Percentiles rank a stretch among this genome's conserved stretches.
Conservation (phyloP, 2,329 filamentous ascomycete genomes). For the Aspergillus flavus region DNA sequence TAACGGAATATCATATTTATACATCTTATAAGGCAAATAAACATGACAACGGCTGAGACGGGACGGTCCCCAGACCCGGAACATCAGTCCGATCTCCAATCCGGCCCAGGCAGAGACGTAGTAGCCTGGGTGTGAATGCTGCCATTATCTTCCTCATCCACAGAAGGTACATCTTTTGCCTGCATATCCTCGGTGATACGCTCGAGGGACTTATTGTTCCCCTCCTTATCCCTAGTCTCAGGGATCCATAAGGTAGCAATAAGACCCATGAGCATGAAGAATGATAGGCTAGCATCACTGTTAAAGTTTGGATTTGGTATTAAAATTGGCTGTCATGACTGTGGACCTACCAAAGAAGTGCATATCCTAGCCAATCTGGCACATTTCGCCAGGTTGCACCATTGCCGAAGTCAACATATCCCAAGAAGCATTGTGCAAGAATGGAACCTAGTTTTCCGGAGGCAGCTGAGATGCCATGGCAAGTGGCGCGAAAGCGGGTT, state of each 20-base stretch:
- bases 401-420: background rate
- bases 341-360: background rate
- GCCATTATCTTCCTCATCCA: background rate
- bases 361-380: background rate
- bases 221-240: background rate
- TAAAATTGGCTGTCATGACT: fast-evolving
- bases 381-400: background rate
- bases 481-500: background rate
- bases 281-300: background rate
- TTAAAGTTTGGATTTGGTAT: fast-evolving
- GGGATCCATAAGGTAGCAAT: background rate
- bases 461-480: background rate
- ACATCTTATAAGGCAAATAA: background rate
- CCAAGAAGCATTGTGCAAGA: background rate
- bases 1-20: background rate
- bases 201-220: background rate
- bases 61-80: background rate
- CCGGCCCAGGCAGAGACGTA: background rate
- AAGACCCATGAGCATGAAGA: background rate
- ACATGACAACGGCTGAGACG: background rate
- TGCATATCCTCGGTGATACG: background rate
- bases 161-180: background rate
- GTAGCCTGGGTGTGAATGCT: background rate
- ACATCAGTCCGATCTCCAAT: background rate
- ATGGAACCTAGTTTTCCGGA: background rate